These are phyloP conservation scores for Termitomyces sp. DNA, from an alignment of 768 basidiomycete genomes.

Conservation along the genomic window DNA sequence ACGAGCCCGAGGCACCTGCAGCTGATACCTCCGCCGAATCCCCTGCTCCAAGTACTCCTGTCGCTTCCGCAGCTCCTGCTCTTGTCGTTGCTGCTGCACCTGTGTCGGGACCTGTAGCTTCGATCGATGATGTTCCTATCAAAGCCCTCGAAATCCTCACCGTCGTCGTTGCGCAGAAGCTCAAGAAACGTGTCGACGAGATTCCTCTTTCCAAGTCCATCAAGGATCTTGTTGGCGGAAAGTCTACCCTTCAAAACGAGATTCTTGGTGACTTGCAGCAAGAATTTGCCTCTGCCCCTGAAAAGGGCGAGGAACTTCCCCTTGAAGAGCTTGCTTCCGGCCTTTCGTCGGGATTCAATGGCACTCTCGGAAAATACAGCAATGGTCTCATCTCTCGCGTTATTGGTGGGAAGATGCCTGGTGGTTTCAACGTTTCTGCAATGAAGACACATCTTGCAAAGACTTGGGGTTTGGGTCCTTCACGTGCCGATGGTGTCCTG, in stretches of 20 bases:
- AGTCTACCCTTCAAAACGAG: conserved; percentile 98
- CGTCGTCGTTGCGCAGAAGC: conserved; percentile 91
- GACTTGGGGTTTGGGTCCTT: conserved; percentile 91
- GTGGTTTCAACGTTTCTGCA: conserved; percentile 92
- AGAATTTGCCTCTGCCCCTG: conserved; percentile 92
- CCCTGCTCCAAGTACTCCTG: conserved; percentile 26
- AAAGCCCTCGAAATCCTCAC: conserved; percentile 86
- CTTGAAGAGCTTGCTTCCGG: conserved; percentile 93
- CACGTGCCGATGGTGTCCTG: conserved; percentile 85
- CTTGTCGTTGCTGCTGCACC: conserved; percentile 37
- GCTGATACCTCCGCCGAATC: conserved; percentile 30
- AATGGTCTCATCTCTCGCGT: conserved; percentile 86
- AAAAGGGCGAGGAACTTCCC: conserved; percentile 97
- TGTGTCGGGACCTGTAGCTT: conserved; percentile 57
- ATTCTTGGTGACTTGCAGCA: conserved; percentile 95
- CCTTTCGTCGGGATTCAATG: conserved; percentile 73
- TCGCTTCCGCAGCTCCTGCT: conserved; percentile 34
- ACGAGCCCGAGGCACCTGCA: conserved; percentile 51
- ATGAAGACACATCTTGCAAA: conserved; percentile 88
- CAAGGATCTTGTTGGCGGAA: conserved; percentile 97
- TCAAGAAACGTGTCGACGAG: conserved; percentile 92
- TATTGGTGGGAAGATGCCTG: conserved; percentile 96
- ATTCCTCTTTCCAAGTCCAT: conserved; percentile 89
- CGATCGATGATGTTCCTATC: conserved; percentile 86
- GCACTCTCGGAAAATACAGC: conserved; percentile 91